These are phyloP conservation scores for Phylloporus rhodoxanthus DNA, from an alignment of 768 basidiomycete genomes.

Conservation along the genomic window DNA sequence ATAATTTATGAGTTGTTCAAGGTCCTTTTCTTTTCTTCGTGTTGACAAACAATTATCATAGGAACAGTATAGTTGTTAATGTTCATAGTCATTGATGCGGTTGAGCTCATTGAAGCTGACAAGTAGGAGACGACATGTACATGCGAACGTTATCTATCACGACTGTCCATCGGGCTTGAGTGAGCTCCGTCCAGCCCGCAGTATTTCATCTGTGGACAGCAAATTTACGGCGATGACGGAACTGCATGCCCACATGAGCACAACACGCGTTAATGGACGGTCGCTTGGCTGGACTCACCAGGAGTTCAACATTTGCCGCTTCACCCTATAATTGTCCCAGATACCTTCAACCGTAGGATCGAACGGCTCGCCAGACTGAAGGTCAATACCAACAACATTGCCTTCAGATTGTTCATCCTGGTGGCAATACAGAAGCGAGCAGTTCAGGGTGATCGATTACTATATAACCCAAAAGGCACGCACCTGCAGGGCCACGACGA, in stretches of 20 bases:
- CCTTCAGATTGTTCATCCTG: slow-evolving; percentile 94
- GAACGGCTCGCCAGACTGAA: slow-evolving; percentile 91
- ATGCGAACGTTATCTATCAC: slow-evolving; percentile 27
- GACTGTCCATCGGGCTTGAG: slow-evolving; percentile 74
- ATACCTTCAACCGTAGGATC: slow-evolving; percentile 95
- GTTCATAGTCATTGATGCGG: slow-evolving; percentile 23
- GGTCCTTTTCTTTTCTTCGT: slow-evolving; percentile 3
- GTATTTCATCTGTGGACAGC: slow-evolving; percentile 92
- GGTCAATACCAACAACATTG: slow-evolving; percentile 85
- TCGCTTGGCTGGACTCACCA: slow-evolving; percentile 49
- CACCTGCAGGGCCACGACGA: slow-evolving; percentile 86
- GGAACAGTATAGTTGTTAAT: slow-evolving; percentile 28
- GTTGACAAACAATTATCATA: slow-evolving; percentile 19
- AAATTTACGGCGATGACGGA: slow-evolving; percentile 94
- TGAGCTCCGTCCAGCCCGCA: slow-evolving; percentile 83
- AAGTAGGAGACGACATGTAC: slow-evolving; percentile 20
- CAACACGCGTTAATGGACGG: slow-evolving; percentile 15
- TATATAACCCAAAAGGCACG: slow-evolving; percentile 13
- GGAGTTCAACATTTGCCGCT: slow-evolving; percentile 97
- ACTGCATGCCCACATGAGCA: slow-evolving; percentile 38
- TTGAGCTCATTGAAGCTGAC: slow-evolving; percentile 13
- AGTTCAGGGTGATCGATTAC: slow-evolving; percentile 11
- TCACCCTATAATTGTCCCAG: slow-evolving; percentile 99
- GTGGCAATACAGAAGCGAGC: not conserved
- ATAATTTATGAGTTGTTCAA: slow-evolving; percentile 26